A percentile compares a stretch with the other conserved stretches of the same genome.
Evolutionary conservation across 257 asterid species (phyloP).

Genomic region (Jacaranda copaia): DNA sequence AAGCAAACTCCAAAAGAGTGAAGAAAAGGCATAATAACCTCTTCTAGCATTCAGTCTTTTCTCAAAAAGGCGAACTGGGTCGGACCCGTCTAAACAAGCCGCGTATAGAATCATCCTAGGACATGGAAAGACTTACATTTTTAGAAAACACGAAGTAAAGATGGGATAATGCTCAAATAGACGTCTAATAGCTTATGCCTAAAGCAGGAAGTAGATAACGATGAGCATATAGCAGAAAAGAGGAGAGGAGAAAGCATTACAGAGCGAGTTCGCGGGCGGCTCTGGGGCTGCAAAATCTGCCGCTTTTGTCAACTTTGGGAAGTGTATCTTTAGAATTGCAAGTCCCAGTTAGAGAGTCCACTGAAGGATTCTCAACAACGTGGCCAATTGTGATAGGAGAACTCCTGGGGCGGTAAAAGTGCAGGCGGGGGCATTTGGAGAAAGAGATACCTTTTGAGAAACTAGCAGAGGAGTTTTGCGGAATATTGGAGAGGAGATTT

Average conservation of each 20-base stretch:
- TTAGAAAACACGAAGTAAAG: conserved; percentile 2
- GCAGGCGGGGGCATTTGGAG: conserved; percentile 29
- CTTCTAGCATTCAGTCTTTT: conserved; percentile 67
- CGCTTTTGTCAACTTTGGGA: conserved; percentile 86
- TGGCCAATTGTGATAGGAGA: conserved; percentile 35
- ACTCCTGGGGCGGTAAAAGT: conserved; percentile 22
- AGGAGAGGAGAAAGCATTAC: conserved; percentile 40
- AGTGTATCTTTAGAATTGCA: conserved; percentile 43
- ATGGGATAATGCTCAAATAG: not conserved
- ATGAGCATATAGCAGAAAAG: not conserved
- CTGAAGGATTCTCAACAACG: conserved; percentile 27
- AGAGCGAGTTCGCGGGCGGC: conserved; percentile 94
- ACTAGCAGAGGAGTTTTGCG: conserved; percentile 16
- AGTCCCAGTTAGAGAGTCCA: conserved; percentile 14
- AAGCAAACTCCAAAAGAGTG: not conserved
- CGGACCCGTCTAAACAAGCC: conserved; percentile 92
- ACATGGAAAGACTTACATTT: not conserved
- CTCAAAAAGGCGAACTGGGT: conserved; percentile 89
- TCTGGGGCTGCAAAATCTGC: conserved; percentile 90
- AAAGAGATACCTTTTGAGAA: conserved; percentile 10
- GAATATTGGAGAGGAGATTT: not conserved
- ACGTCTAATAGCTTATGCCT: not conserved
- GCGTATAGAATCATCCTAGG: conserved; percentile 78
- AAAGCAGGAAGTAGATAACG: not conserved
- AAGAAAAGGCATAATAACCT: conserved; percentile 48